phyloP scores from a whole-genome alignment of 2,329 filamentous ascomycete species.

The Cadophora luteo-olivacea region DNA sequence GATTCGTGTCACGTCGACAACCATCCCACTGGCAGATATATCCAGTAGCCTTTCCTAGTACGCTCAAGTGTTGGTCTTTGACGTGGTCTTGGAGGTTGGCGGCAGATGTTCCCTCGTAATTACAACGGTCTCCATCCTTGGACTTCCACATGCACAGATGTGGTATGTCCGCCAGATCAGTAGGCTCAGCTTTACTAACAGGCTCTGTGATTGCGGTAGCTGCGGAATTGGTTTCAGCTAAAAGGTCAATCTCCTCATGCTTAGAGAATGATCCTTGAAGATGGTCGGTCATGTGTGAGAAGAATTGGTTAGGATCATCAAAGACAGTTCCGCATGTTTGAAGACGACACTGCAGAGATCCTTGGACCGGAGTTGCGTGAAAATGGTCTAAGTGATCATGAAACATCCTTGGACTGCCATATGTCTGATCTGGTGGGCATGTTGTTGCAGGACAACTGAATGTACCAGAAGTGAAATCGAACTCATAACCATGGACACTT shows the following conservation, averaged over 20 bases:
- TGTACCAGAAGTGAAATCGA: conserved; percentile 30
- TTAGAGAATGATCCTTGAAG: conserved; percentile 32
- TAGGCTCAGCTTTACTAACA: conserved; percentile 7
- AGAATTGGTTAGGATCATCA: conserved; percentile 36
- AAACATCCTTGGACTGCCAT: conserved; percentile 37
- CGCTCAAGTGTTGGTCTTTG: conserved; percentile 55
- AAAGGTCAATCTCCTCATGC: conserved; percentile 32
- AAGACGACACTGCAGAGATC: conserved; percentile 38
- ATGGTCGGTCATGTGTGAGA: conserved; percentile 38
- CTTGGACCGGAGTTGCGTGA: conserved; percentile 40
- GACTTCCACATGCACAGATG: conserved; percentile 42
- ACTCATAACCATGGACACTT: conserved; percentile 40
- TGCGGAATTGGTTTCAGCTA: background rate
- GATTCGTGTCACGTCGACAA: conserved; percentile 53
- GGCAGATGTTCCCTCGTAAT: conserved; percentile 41
- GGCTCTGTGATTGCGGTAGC: background rate
- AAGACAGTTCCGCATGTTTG: conserved; percentile 38
- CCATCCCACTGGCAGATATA: conserved; percentile 63
- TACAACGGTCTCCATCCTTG: conserved; percentile 15
- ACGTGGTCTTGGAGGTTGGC: conserved; percentile 63
- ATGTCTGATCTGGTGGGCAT: conserved; percentile 35
- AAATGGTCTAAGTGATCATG: conserved; percentile 42
- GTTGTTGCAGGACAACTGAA: conserved; percentile 40
- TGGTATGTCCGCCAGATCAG: conserved; percentile 10
- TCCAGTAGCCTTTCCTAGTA: conserved; percentile 53